phyloP scores from a whole-genome alignment of 495 filamentous ascomycete species.

The Pseudevernia furfuracea region DNA sequence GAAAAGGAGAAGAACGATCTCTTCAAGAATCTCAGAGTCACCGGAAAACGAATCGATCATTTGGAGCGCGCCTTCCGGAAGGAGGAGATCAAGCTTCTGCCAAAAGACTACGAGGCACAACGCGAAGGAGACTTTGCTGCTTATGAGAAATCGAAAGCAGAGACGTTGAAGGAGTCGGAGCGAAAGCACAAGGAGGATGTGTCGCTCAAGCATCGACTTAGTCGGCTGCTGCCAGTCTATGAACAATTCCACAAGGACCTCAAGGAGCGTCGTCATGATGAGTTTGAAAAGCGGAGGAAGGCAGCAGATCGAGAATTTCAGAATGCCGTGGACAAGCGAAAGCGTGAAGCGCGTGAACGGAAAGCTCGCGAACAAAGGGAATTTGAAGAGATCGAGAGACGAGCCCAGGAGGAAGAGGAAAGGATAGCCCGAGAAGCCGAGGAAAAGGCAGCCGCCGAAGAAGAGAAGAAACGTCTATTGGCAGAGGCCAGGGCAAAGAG shows the following conservation, averaged over 20 bases:
- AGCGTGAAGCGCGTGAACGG: constrained; percentile 73
- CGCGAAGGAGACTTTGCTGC: constrained; percentile 69
- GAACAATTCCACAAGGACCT: constrained; percentile 72
- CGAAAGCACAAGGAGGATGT: constrained; percentile 84
- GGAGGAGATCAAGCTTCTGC: constrained; percentile 87
- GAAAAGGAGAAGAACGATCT: constrained; percentile 97
- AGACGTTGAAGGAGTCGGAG: constrained; percentile 72
- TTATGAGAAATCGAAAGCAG: constrained; percentile 67
- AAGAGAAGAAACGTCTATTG: constrained; percentile 55
- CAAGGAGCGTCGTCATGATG: constrained; percentile 77
- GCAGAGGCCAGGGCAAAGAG: constrained; percentile 70
- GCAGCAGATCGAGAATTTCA: constrained; percentile 84
- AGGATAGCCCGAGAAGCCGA: constrained; percentile 68
- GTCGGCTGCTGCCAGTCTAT: constrained; percentile 71
- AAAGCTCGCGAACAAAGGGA: constrained; percentile 67
- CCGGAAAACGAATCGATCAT: constrained; percentile 94
- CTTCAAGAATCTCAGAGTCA: constrained; percentile 79
- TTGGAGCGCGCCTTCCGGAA: constrained; percentile 92
- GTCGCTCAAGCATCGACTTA: constrained; percentile 83
- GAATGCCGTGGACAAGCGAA: constrained; percentile 75
- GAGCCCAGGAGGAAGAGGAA: constrained; percentile 75
- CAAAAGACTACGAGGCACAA: constrained; percentile 79
- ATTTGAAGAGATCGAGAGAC: constrained; percentile 71
- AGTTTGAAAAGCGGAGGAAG: constrained; percentile 89
- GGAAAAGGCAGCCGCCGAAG: constrained; percentile 66